Evolutionary conservation across 106 monocot species (phyloP), one percentile per base, ranked within the genome.

Genomic region (Amphibolis antarctica): DNA sequence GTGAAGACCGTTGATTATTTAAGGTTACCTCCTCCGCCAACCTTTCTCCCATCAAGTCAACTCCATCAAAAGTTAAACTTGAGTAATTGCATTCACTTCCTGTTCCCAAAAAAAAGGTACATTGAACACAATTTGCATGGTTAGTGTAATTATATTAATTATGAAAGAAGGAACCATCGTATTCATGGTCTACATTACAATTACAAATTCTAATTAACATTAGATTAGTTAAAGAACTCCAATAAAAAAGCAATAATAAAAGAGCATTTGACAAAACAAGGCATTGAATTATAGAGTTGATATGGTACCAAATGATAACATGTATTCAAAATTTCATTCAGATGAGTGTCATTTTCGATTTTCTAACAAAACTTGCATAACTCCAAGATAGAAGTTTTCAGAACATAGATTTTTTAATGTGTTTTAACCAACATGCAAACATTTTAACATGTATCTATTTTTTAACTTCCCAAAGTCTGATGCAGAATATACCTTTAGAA

Each of bases 21-120:
- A 19, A 18, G 25, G 42, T 60, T 78, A 88, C 93, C 85, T 93
- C 93, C n/a, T 81, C 79, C 50, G 88, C 85, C 66, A 93, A 76
- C 68, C 93, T 85, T 68, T 88, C 80, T 18, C 93, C 93, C 88
- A 88, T 88, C 66, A 82, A 51, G 72, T 93, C 93, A 69, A 93
- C 85, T 53, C 93, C 93, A 76, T 93, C 93, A 77, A 82, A 88
- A 30, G 93, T 93, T 68, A 88, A 55, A 29, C 27, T 93, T 53
- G 65, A 82, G 53, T 70, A 74, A 76, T 93, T 93, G 69, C 93
- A 78, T 46, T 74, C 75, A 70, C 93, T 93, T 31, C 88, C 92
- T 92, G 88, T 65, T 76, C n/a, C n/a, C n/a, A n/a, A n/a, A 44
- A 42, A 67, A 68, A 68, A 5, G 55, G 58, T 27, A 50, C 30